phyloP scores from a whole-genome alignment of 2,329 filamentous ascomycete genomes.

The Hymenoscyphus fructigenus region DNA sequence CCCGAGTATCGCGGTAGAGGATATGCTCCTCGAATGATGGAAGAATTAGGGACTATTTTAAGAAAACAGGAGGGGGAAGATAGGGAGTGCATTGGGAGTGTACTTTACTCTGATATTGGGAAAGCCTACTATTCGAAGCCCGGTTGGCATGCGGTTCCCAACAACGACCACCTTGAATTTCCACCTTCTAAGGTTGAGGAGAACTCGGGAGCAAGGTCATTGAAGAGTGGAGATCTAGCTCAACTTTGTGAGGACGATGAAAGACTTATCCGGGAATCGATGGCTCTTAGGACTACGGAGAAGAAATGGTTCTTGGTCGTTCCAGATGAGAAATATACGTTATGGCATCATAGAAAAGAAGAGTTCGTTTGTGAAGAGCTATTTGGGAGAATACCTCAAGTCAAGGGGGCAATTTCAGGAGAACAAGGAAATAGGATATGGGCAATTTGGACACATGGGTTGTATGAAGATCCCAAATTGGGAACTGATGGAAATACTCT shows the following conservation, averaged over 20 bases:
- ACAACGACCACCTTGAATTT: conserved; percentile 66
- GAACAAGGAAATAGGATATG: conserved; percentile 59
- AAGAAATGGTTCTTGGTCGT: conserved; percentile 57
- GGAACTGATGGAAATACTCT: conserved; percentile 57
- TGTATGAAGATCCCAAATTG: conserved; percentile 51
- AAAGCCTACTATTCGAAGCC: conserved; percentile 73
- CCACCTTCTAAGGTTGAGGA: conserved; percentile 15
- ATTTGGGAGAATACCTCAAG: conserved; percentile 51
- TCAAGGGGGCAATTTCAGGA: conserved; percentile 68
- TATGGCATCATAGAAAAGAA: conserved; percentile 77
- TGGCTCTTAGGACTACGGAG: conserved; percentile 31
- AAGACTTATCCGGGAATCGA: conserved; percentile 47
- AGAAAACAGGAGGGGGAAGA: conserved; percentile 49
- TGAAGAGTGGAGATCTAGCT: conserved; percentile 60
- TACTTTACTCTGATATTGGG: conserved; percentile 84
- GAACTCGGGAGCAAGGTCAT: conserved; percentile 36
- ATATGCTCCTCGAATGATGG: conserved; percentile 74
- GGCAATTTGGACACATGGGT: conserved; percentile 69
- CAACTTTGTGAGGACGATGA: conserved; percentile 64
- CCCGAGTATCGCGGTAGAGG: conserved; percentile 64
- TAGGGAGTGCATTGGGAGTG: conserved; percentile 51
- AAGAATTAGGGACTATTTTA: conserved; percentile 56
- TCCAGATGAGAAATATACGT: conserved; percentile 66
- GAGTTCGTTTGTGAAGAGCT: conserved; percentile 69
- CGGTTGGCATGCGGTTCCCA: conserved; percentile 74